Evolutionary conservation across 2,329 filamentous ascomycete genomes (phyloP).

Genomic region (Scedosporium boydii): DNA sequence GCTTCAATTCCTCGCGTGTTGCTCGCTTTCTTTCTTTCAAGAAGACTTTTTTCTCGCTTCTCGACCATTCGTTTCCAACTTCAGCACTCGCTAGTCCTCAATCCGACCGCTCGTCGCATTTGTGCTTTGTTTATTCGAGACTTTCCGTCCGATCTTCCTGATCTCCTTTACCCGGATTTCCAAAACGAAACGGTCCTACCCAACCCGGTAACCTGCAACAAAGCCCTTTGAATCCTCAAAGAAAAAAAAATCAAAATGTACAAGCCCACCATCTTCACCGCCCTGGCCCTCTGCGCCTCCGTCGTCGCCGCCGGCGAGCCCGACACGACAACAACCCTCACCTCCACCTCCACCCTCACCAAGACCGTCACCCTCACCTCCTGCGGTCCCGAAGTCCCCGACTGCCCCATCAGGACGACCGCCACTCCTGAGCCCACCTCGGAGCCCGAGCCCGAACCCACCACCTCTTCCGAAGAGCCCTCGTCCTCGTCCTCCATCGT

Average conservation of each 20-base stretch:
- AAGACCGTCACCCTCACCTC: conserved; percentile 10
- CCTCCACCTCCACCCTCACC: conserved; percentile 11
- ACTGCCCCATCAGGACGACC: conserved; percentile 7
- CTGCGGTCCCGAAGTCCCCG: conserved; percentile 10
- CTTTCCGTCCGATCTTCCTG: no score
- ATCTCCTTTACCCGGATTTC: not conserved
- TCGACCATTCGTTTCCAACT: not conserved
- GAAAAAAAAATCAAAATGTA: not conserved
- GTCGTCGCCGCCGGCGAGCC: not conserved
- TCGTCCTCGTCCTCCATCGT: not conserved
- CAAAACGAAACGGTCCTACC: not conserved
- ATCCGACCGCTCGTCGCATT: no score
- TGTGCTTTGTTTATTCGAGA: no score
- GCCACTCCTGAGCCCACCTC: conserved; percentile 7
- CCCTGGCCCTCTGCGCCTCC: not conserved
- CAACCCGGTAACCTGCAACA: not conserved
- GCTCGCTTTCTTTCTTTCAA: not conserved
- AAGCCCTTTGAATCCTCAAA: not conserved
- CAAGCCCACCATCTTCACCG: conserved; percentile 2
- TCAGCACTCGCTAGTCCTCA: not conserved
- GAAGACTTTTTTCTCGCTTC: not conserved
- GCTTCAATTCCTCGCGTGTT: not conserved
- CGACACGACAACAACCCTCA: conserved; percentile 9
- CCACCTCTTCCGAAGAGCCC: not conserved
- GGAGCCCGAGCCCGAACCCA: conserved; percentile 5